These are phyloP conservation scores for Fusarium robinianum DNA, from an alignment of 2,329 filamentous ascomycete genomes.

Conservation along the genomic window DNA sequence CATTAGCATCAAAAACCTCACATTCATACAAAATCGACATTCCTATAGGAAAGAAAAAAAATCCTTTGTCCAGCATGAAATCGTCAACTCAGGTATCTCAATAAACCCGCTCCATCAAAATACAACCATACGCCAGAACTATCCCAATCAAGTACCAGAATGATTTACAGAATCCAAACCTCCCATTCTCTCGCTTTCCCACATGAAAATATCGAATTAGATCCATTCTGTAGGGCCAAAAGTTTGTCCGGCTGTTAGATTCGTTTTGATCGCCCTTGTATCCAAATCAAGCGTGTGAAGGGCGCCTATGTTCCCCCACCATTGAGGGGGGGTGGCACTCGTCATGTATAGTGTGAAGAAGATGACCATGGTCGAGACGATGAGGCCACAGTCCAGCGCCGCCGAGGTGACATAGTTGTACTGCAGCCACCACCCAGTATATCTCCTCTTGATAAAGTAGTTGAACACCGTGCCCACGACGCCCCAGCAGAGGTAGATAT, in stretches of 20 bases:
- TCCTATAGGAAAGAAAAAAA: too few relatives aligned
- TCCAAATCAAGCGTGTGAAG: slow-evolving; percentile 53
- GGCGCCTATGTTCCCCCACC: slow-evolving; percentile 64
- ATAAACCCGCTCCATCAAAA: too few relatives aligned
- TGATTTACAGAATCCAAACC: too few relatives aligned
- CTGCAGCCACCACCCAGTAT: slow-evolving; percentile 74
- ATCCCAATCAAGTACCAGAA: slow-evolving; percentile 18
- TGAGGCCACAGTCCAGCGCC: slow-evolving; percentile 70
- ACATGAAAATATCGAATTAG: slow-evolving; percentile 27
- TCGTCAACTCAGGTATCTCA: too few relatives aligned
- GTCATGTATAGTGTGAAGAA: slow-evolving; percentile 71
- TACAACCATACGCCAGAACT: slow-evolving; percentile 29
- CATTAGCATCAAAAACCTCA: too few relatives aligned
- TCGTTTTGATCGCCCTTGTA: slow-evolving; percentile 49
- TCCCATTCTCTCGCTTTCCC: slow-evolving; percentile 22
- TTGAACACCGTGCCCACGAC: slow-evolving; percentile 71
- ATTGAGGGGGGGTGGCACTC: slow-evolving; percentile 56
- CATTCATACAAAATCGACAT: too few relatives aligned
- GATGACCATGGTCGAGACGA: slow-evolving; percentile 68
- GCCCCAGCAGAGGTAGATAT: slow-evolving; percentile 74
- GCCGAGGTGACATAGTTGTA: slow-evolving; percentile 79
- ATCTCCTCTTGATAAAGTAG: slow-evolving; percentile 66
- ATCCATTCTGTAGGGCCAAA: slow-evolving; percentile 58
- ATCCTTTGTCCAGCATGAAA: too few relatives aligned
- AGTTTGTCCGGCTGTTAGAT: slow-evolving; percentile 48